Base-by-base conservation (phyloP, 2,329 filamentous ascomycete genomes). In the Sarocladium strictum region DNA sequence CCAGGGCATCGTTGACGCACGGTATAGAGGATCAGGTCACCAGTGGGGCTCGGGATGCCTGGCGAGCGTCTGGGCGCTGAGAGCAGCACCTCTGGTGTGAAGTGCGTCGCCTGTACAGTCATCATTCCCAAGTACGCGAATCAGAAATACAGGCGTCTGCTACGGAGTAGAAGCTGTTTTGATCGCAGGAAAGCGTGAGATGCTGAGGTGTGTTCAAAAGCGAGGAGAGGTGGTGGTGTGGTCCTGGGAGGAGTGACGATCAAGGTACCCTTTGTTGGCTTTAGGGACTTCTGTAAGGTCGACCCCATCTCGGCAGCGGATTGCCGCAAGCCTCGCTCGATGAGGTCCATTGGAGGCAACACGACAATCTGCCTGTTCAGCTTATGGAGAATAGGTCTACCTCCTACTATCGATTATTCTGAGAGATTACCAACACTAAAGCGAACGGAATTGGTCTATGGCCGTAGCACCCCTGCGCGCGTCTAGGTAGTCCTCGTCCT, bases 41-140 rank as follows among this genome's bases (percentile, higher is more conserved):
- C 87, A 53, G 80, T 75, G 35, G 76, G 67, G 66, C 90, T 93
- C n/a, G 89, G 88, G 1, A 83, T 68, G 49, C 84, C 88, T 15
- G 83, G 68, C 11, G 86, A 88, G 49, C 89, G 83, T 55, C 89
- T 83, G 29, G 89, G 87, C 15, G 87, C 87, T 60, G 85, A 85
- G 63, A 94, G 79, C 56, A 94, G 77, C 60, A 89, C 86, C 75
- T 90, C 81, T 3, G 88, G 87, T 10, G 86, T 90, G 71, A 92
- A 89, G 61, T 85, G 86, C 61, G 77, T 76, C 10, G 85, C 85
- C 60, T 79, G 78, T 65, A 89, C 78, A 7, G 86, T 89, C 88
- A 91, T 91, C 59, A 64, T 68, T 60, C 61, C n/a, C 43, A 21
- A 14, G 27, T 17, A 17, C 27, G 19, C 43, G n/a, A n/a, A n/a